Percentiles rank a stretch among this genome's conserved stretches.
These are phyloP conservation scores for Cytauxzoon felis DNA, from an alignment of 169 alveolate species.

Conservation along the genomic window DNA sequence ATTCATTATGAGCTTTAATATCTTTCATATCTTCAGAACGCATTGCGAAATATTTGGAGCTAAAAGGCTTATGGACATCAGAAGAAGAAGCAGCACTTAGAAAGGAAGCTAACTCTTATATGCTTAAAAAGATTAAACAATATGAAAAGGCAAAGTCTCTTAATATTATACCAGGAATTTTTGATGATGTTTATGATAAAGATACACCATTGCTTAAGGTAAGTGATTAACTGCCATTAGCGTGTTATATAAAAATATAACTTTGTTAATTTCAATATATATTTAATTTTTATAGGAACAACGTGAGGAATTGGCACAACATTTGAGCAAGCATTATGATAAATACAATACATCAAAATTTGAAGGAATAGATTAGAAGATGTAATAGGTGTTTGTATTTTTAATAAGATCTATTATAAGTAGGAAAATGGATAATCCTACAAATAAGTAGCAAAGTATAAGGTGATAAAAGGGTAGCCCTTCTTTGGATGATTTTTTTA, in stretches of 20 bases:
- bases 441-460: slow-evolving; percentile 42
- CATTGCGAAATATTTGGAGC: slow-evolving; percentile 59
- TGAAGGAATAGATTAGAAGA: slow-evolving; percentile 36
- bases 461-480: slow-evolving; percentile 42
- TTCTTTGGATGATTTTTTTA: slow-evolving; percentile 45
- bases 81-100: slow-evolving; percentile 63
- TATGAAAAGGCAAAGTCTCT: slow-evolving; percentile 61
- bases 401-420: slow-evolving; percentile 50
- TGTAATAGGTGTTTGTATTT: slow-evolving; percentile 33
- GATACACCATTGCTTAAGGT: slow-evolving; percentile 73
- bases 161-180: slow-evolving; percentile 70
- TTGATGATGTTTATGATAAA: slow-evolving; percentile 87
- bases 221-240: neutral
- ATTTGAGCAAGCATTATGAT: slow-evolving; percentile 66
- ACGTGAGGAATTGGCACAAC: slow-evolving; percentile 63
- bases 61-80: slow-evolving; percentile 63
- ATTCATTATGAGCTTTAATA: neutral
- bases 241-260: neutral
- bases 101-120: slow-evolving; percentile 70
- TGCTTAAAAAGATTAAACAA: slow-evolving; percentile 73
- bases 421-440: slow-evolving; percentile 45
- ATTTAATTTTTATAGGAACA: slow-evolving; percentile 58
- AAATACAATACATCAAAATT: slow-evolving; percentile 65
- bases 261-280: neutral
- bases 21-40: slow-evolving; percentile 8